Base-by-base conservation (phyloP, 371 early-diverging fungal genomes). In the Mortierella sp. region DNA sequence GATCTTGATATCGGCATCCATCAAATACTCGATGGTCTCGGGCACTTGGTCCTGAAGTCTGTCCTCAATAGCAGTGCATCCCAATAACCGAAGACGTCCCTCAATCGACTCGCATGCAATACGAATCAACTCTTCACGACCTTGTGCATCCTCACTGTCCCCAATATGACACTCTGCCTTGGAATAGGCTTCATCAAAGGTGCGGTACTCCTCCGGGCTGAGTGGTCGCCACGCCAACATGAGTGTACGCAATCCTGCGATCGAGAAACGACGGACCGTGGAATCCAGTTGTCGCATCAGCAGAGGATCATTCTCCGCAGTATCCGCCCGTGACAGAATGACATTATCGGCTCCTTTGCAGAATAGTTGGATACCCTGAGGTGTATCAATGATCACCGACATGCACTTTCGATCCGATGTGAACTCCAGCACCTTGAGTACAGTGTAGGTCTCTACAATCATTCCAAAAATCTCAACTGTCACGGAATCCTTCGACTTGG, bases 11-110 rank as follows among this genome's bases (percentile, higher is more conserved):
- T 94, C 95, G 1, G 80, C 95, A 2, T 82, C 84, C 31, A 92
- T 86, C 43, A 95, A 84, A 50, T 82, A 83, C 54, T 83, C 85
- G 27, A 98, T 90, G 18, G 95, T 91, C 60, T 93, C 87, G 21
- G 91, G 90, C 0, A 95, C 96, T 24, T 90, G 87, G 16, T 87
- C 90, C 71, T 96, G 96, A 43, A 98, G 81, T 45, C 89, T 83
- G 78, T 92, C 92, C 73, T 94, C 94, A 47, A 95, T 88, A 27
- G 88, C 93, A 0, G 92, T 89, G 7, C 85, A 82, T 3, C 94
- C 94, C 30, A 91, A 58, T 18, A 88, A 62, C 26, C 78, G 55
- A 50, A 89, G 56, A 41, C 87, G 82, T 34, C 70, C 71, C 66
- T 90, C 91, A 26, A 94, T 88, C 62, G 86, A 62, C 63, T 94